Evolutionary conservation across 2,329 filamentous ascomycete species (phyloP).

Genomic region (Sordariomycetes sp.): DNA sequence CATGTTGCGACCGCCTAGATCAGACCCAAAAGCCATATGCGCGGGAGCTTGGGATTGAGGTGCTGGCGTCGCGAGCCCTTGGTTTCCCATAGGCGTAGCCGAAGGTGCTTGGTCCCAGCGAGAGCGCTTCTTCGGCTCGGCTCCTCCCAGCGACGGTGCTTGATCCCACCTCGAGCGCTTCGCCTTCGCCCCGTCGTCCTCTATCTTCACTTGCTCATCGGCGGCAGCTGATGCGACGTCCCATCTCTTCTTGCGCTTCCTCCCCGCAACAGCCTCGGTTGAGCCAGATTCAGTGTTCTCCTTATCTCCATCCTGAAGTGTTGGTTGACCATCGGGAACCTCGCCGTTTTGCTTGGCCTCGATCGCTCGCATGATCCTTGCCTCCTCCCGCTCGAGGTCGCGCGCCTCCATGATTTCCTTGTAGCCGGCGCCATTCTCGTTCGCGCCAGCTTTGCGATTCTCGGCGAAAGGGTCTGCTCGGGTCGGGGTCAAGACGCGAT

Average conservation of each 20-base stretch:
- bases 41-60: conserved; percentile 55
- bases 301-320: conserved; percentile 65
- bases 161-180: conserved; percentile 88
- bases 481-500: conserved; percentile 78
- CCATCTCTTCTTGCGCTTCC: conserved; percentile 93
- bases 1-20: conserved; percentile 70
- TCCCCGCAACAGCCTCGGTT: conserved; percentile 53
- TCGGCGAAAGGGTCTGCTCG: conserved; percentile 78
- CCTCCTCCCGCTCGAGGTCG: conserved; percentile 89
- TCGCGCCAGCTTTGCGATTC: conserved; percentile 58
- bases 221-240: conserved; percentile 59
- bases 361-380: conserved; percentile 72
- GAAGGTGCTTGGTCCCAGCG: conserved; percentile 89
- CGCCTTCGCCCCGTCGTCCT: conserved; percentile 47
- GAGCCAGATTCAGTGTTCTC: conserved; percentile 65
- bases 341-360: conserved; percentile 56
- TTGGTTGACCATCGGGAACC: conserved; percentile 66
- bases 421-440: conserved; percentile 71
- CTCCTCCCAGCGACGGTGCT: conserved; percentile 50
- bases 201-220: conserved; percentile 37
- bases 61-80: conserved; percentile 69
- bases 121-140: conserved; percentile 64
- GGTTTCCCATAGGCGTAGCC: conserved; percentile 64
- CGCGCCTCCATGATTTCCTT: conserved; percentile 84
- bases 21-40: conserved; percentile 66